Conservation (phyloP, 495 filamentous ascomycete genomes). For the Neurospora intermedia region DNA sequence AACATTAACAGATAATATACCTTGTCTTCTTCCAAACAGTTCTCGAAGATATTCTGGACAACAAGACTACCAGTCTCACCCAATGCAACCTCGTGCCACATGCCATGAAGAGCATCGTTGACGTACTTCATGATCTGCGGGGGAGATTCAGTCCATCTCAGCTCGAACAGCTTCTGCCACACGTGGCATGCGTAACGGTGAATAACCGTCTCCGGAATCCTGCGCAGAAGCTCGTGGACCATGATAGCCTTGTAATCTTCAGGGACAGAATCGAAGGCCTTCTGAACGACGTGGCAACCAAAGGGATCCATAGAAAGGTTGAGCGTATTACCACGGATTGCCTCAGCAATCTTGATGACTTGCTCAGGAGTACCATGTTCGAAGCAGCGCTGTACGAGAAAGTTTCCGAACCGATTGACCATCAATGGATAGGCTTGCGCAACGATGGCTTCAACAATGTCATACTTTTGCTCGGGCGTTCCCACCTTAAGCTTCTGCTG, state of each 20-base stretch:
- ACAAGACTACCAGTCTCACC: constrained; percentile 96
- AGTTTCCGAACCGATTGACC: constrained; percentile 98
- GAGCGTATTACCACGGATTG: constrained; percentile 89
- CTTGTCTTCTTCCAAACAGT: constrained; percentile 98
- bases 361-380: constrained; percentile 95
- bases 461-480: constrained; percentile 89
- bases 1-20: constrained; percentile 31
- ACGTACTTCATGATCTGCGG: constrained; percentile 98
- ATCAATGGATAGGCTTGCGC: constrained; percentile 91
- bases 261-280: constrained; percentile 93
- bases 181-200: constrained; percentile 98
- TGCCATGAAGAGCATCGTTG: constrained; percentile 86
- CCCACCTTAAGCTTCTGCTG: constrained; percentile 98
- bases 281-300: constrained; percentile 96
- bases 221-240: constrained; percentile 91
- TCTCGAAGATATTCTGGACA: constrained; percentile 99
- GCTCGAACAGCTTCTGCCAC: constrained; percentile 99
- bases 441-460: constrained; percentile 94
- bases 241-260: constrained; percentile 97
- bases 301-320: constrained; percentile 96
- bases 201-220: constrained; percentile 95
- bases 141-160: constrained; percentile 88
- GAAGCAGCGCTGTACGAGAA: constrained; percentile 95
- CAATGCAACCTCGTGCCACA: constrained; percentile 98
- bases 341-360: constrained; percentile 86